These are phyloP conservation scores for Russula virescens DNA, from an alignment of 768 basidiomycete species.

Conservation along the genomic window DNA sequence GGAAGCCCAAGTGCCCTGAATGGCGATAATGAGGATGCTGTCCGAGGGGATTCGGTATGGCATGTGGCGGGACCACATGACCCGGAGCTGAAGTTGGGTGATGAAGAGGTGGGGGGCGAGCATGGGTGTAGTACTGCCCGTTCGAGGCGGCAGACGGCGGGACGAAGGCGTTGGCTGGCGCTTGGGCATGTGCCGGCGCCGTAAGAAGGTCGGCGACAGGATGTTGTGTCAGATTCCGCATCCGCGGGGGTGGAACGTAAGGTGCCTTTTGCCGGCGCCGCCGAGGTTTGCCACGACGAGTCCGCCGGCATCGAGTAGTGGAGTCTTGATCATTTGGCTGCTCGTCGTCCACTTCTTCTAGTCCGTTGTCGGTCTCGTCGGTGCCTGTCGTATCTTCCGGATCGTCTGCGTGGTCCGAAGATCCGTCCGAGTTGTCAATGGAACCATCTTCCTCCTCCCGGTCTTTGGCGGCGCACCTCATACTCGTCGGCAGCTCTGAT, in stretches of 20 bases:
- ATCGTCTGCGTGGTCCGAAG: constrained; percentile 9
- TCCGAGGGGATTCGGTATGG: neutral
- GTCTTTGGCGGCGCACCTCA: constrained; percentile 15
- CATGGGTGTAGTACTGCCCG: neutral
- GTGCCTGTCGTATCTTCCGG: neutral
- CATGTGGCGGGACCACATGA: neutral
- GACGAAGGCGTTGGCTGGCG: neutral
- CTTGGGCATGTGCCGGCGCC: neutral
- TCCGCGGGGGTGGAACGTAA: constrained; percentile 16
- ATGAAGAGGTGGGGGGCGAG: neutral
- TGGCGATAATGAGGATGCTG: neutral
- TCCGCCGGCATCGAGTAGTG: neutral
- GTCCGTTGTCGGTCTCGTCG: constrained; percentile 2
- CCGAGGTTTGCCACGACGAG: constrained; percentile 9
- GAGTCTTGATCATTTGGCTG: constrained; percentile 1
- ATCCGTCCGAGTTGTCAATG: constrained; percentile 12
- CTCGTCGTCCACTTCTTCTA: constrained; percentile 1
- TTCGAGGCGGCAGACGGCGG: neutral
- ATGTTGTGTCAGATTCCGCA: constrained; percentile 4
- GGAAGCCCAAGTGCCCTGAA: neutral
- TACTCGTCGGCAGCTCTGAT: neutral
- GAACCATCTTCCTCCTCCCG: neutral
- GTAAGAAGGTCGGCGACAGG: neutral
- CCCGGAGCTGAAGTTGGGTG: neutral
- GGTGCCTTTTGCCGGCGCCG: constrained; percentile 6